phyloP scores from a whole-genome alignment of 768 basidiomycete species.

The Cystofilobasidium capitatum region DNA sequence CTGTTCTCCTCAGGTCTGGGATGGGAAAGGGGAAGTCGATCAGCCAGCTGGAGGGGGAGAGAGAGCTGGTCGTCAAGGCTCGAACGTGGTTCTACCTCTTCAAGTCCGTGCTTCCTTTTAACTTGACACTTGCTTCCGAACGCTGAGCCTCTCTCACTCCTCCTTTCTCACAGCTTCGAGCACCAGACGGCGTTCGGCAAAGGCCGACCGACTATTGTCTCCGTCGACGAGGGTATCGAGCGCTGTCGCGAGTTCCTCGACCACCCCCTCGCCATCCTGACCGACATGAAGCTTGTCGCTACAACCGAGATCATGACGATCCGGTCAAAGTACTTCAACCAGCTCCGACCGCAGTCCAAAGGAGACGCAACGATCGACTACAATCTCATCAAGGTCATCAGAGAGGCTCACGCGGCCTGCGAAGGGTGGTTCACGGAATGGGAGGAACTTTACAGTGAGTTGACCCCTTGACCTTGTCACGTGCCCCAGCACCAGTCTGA shows the following conservation, averaged over 20 bases:
- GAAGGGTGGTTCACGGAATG: conserved; percentile 55
- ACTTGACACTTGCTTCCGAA: neutral
- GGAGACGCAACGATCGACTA: conserved; percentile 61
- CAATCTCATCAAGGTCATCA: conserved; percentile 59
- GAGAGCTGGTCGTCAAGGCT: conserved; percentile 66
- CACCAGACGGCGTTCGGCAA: conserved; percentile 60
- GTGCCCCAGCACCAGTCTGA: no score
- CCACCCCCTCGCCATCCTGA: conserved; percentile 80
- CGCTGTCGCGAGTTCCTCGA: conserved; percentile 68
- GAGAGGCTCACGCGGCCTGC: conserved; percentile 66
- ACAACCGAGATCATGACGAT: conserved; percentile 15
- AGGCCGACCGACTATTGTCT: conserved; percentile 80
- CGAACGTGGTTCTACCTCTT: conserved; percentile 73
- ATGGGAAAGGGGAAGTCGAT: conserved; percentile 63
- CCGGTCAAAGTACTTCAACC: conserved; percentile 48
- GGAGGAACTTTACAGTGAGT: conserved; percentile 27
- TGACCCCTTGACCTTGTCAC: neutral
- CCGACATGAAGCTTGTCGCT: conserved; percentile 46
- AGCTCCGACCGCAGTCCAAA: conserved; percentile 53
- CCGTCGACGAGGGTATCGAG: conserved; percentile 82
- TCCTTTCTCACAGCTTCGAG: conserved; percentile 69
- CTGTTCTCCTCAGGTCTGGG: conserved; percentile 55
- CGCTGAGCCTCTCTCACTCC: neutral
- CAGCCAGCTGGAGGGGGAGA: conserved; percentile 52
- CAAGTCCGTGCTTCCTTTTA: conserved; percentile 22